A percentile compares a stretch with the other conserved stretches of the same genome.
These are phyloP conservation scores for Scheffersomyces cryptocercus DNA, from an alignment of 1,139 yeast species.

Conservation along the genomic window DNA sequence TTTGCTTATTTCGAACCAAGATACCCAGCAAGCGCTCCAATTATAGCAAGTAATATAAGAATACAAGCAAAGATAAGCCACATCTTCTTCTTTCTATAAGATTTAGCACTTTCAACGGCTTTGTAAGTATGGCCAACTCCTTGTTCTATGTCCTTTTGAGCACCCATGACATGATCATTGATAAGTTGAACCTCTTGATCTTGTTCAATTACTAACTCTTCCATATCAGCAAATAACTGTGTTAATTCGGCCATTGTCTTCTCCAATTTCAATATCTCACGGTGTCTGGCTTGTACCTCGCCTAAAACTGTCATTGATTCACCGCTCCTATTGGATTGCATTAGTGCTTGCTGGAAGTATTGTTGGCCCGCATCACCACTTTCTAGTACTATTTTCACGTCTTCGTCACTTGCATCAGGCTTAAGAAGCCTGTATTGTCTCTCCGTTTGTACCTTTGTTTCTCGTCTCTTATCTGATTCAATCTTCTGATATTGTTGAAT, in stretches of 20 bases:
- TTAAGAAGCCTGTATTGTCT: constrained; percentile 88
- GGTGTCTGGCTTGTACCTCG: constrained; percentile 92
- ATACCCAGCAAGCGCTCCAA: constrained; percentile 57
- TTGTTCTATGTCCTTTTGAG: constrained; percentile 84
- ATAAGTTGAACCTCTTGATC: constrained; percentile 80
- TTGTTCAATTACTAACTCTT: constrained; percentile 89
- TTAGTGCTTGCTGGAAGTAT: constrained; percentile 85
- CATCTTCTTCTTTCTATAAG: constrained; percentile 87
- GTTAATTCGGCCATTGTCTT: constrained; percentile 92
- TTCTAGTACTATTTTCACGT: constrained; percentile 76
- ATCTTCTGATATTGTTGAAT: constrained; percentile 82
- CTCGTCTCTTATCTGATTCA: constrained; percentile 81
- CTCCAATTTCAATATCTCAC: constrained; percentile 88
- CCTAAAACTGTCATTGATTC: constrained; percentile 91
- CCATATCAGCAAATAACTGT: constrained; percentile 91
- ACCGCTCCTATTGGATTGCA: constrained; percentile 88
- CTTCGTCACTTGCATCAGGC: constrained; percentile 85
- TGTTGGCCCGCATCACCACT: constrained; percentile 76
- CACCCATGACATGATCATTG: constrained; percentile 73
- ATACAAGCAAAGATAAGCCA: constrained; percentile 73
- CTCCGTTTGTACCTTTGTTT: constrained; percentile 80
- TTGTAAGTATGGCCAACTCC: constrained; percentile 90
- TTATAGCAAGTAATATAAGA: constrained; percentile 59
- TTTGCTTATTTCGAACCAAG: constrained; percentile 27
- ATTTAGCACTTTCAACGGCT: constrained; percentile 82